Evolutionary conservation across 192 early-diverging fungal genomes (phyloP).

Genomic region (Helicostylum pulchrum): DNA sequence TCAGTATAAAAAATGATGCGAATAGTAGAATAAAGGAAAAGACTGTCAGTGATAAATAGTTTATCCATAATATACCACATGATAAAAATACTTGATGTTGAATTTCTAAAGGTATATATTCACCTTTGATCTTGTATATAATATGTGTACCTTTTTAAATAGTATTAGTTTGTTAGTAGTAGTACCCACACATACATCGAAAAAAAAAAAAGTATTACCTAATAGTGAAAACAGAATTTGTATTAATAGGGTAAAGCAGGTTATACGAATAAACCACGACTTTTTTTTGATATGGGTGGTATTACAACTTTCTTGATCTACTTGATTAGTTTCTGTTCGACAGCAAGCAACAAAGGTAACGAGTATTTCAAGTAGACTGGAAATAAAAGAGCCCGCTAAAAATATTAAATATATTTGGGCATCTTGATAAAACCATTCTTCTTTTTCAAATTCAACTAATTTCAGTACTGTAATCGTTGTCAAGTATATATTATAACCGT

Average conservation of each 20-base stretch:
- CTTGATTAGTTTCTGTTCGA: neutral
- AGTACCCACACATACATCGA: neutral
- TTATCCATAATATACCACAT: constrained; percentile 17
- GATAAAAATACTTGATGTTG: neutral
- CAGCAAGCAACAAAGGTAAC: neutral
- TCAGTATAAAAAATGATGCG: constrained; percentile 22
- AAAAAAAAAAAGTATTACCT: neutral
- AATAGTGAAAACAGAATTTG: neutral
- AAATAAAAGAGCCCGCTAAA: constrained; percentile 15
- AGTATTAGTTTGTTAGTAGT: neutral
- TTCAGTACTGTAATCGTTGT: neutral
- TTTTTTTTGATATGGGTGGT: neutral
- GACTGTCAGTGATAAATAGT: constrained; percentile 8
- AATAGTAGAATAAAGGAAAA: constrained; percentile 16
- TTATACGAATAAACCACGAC: neutral
- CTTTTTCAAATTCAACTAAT: constrained; percentile 10
- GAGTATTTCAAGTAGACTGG: neutral
- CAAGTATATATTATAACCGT: constrained; percentile 18
- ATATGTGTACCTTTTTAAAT: constrained; percentile 14
- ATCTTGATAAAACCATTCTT: neutral
- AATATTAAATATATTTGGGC: constrained; percentile 14
- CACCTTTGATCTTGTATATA: neutral
- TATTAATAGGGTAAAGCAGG: neutral
- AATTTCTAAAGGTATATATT: neutral
- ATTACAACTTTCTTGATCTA: neutral